Base-by-base conservation (phyloP, 148 eudicot genomes). In the Vaccinium vitisidaea region DNA sequence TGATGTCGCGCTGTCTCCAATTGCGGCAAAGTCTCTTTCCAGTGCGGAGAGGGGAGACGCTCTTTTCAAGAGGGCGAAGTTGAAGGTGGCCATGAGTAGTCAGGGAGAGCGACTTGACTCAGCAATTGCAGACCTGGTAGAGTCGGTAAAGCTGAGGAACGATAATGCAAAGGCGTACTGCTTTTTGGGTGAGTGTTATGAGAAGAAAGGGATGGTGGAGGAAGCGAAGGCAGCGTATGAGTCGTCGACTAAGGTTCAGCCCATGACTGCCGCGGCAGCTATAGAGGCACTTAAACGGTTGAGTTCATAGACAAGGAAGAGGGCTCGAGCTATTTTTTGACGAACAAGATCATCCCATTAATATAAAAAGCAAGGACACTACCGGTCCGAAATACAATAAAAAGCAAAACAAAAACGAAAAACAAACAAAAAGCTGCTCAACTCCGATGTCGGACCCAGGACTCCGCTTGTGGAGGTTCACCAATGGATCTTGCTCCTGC, bases 41-140 rank as follows among this genome's bases (percentile, higher is more conserved):
- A 87, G n/a, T 0, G 90, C 83, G 21, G 98, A 95, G 92, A 89
- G 83, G 65, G 89, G 88, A 2, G 96, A 94, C 25, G 98, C 96
- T 25, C 71, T 94, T 80, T 81, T 84, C 23, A 95, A 92, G 88
- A 80, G 98, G 48, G 98, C 95, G 2, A 92, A 91, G 91, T 49
- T 95, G 87, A 91, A 86, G 88, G 55, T 91, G 74, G 91, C 81
- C 74, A 67, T 89, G 88, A 82, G 89, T 76, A 83, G 89, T 73
- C 77, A 85, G 80, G 27, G 82, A 14, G 91, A 88, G 30, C 84
- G 75, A 36, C 79, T 86, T 8, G 94, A 92, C 73, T 84, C 87
- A 80, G 92, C 84, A 30, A 88, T 89, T 39, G 92, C 74, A 74
- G 91, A 87, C 81, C 81, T 95, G 89, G 86, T 89, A 21, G 93